Percentiles rank a stretch among this genome's conserved stretches.
phyloP scores from a whole-genome alignment of 148 eudicot species.

The Simmondsia chinensis region DNA sequence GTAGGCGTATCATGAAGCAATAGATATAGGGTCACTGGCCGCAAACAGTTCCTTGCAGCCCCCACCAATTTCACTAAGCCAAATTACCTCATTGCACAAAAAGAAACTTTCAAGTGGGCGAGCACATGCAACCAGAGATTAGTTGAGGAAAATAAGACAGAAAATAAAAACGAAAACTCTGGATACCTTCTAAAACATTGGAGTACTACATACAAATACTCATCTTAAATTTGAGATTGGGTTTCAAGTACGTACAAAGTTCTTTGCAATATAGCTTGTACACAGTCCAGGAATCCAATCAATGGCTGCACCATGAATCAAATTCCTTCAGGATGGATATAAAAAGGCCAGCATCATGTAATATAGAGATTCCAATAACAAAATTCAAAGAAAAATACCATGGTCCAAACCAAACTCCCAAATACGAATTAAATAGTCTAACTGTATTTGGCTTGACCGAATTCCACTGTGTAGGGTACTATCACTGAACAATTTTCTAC shows the following conservation, averaged over 20 bases:
- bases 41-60: no score
- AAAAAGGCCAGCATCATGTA: constrained; percentile 7
- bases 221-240: constrained; percentile 4
- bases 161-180: no score
- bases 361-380: background rate
- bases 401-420: constrained; percentile 59
- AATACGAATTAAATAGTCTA: constrained; percentile 37
- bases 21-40: no score
- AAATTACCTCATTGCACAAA: no score
- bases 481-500: constrained; percentile 55
- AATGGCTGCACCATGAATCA: constrained; percentile 53
- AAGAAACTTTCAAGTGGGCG: no score
- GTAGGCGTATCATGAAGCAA: no score
- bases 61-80: no score
- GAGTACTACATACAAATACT: background rate
- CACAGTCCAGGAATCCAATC: constrained; percentile 56
- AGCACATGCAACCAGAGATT: no score
- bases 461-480: constrained; percentile 11
- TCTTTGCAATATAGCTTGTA: constrained; percentile 67
- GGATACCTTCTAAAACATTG: no score
- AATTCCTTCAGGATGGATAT: constrained; percentile 22
- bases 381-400: constrained; percentile 26
- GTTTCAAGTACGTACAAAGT: constrained; percentile 57
- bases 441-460: constrained; percentile 22
- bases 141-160: no score